A percentile compares a stretch with the other conserved stretches of the same genome.
These are phyloP conservation scores for Hysterium pulicare DNA, from an alignment of 2,329 filamentous ascomycete genomes.

Conservation along the genomic window DNA sequence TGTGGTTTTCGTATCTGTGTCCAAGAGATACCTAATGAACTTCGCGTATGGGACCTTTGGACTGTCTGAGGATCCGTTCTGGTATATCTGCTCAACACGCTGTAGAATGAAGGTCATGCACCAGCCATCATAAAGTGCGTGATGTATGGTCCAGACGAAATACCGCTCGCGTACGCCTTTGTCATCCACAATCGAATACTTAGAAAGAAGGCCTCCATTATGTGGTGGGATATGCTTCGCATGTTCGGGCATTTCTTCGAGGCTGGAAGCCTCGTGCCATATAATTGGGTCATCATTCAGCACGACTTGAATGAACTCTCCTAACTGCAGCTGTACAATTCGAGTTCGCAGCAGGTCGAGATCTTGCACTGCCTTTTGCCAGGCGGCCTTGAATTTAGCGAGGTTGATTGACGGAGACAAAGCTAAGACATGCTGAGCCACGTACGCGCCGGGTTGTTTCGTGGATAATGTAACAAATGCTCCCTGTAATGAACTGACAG, in stretches of 20 bases:
- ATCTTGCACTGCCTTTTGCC: constrained; percentile 44
- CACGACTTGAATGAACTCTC: constrained; percentile 26
- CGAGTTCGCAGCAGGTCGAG: constrained; percentile 50
- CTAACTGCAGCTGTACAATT: constrained; percentile 24
- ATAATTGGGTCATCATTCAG: constrained; percentile 22
- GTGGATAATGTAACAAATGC: constrained; percentile 48
- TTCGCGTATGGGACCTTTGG: constrained; percentile 23
- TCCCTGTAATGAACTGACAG: constrained; percentile 43
- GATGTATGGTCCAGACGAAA: constrained; percentile 40
- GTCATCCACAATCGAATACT: constrained; percentile 23
- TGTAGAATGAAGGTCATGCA: constrained; percentile 28
- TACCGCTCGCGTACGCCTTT: constrained; percentile 15
- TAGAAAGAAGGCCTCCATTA: constrained; percentile 22
- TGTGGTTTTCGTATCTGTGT: constrained; percentile 16
- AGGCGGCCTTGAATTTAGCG: constrained; percentile 44
- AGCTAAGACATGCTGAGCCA: constrained; percentile 44
- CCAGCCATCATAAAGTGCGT: constrained; percentile 42
- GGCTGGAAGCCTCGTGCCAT: constrained; percentile 21
- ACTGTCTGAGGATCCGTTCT: constrained; percentile 13
- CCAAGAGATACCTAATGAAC: constrained; percentile 34
- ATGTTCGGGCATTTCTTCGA: constrained; percentile 16
- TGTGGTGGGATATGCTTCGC: constrained; percentile 16
- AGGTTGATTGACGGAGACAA: constrained; percentile 40
- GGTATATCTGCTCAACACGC: constrained; percentile 26
- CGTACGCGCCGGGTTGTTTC: constrained; percentile 47